These are phyloP conservation scores for Epicoccum sorghinum DNA, from an alignment of 2,329 filamentous ascomycete species.

Conservation along the genomic window DNA sequence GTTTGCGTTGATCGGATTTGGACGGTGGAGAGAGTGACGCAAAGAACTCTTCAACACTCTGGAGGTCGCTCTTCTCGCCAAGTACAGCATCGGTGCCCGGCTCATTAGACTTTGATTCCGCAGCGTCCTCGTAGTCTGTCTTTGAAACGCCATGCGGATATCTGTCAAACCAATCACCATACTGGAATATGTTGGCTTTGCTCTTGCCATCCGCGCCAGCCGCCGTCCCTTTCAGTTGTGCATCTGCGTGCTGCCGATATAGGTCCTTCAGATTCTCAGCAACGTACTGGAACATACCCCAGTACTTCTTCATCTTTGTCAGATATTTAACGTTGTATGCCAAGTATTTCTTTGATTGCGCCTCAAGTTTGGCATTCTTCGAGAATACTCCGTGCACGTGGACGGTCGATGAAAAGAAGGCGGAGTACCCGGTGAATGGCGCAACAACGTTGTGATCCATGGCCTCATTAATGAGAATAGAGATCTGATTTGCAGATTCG, in stretches of 20 bases:
- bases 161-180: conserved; percentile 95
- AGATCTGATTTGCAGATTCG: conserved; percentile 84
- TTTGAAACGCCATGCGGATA: conserved; percentile 92
- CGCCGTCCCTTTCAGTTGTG: conserved; percentile 70
- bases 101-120: conserved; percentile 70
- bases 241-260: conserved; percentile 83
- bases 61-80: conserved; percentile 86
- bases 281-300: conserved; percentile 99
- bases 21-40: conserved; percentile 73
- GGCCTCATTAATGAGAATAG: conserved; percentile 78
- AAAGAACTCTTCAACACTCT: conserved; percentile 94
- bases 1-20: conserved; percentile 57
- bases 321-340: conserved; percentile 89
- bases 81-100: conserved; percentile 85
- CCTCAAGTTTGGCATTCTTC: conserved; percentile 76
- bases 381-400: conserved; percentile 93
- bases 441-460: conserved; percentile 82
- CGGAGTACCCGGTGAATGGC: conserved; percentile 93
- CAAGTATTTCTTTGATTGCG: conserved; percentile 80
- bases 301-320: conserved; percentile 94
- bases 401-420: conserved; percentile 91
- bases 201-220: conserved; percentile 38
- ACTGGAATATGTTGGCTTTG: conserved; percentile 76
- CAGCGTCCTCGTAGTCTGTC: conserved; percentile 80
- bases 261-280: conserved; percentile 89